phyloP scores from a whole-genome alignment of 352 stramenopile species.

The Phytopythium oedochilum region DNA sequence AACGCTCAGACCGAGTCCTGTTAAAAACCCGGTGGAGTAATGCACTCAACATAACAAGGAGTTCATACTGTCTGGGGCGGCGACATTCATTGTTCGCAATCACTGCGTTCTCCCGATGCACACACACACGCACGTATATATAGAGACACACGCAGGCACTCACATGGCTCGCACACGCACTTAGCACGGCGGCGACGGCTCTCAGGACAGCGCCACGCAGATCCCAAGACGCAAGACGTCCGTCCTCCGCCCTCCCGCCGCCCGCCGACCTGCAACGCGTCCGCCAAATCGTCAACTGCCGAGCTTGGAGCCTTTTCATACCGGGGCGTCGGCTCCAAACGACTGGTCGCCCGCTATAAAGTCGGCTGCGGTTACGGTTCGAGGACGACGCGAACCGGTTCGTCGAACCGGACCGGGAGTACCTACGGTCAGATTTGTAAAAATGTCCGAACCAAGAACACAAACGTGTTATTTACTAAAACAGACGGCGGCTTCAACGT shows the following conservation, averaged over 20 bases:
- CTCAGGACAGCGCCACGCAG: background rate
- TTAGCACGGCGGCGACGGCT: background rate
- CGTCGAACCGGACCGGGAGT: background rate
- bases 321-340: too few relatives aligned
- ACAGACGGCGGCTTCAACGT: background rate
- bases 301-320: too few relatives aligned
- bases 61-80: slow-evolving; percentile 85
- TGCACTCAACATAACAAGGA: slow-evolving; percentile 78
- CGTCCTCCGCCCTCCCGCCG: background rate
- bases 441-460: too few relatives aligned
- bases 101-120: slow-evolving; percentile 62
- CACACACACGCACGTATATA: background rate
- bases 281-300: background rate
- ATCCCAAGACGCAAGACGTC: background rate
- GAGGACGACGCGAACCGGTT: background rate
- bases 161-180: background rate
- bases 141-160: slow-evolving; percentile 1
- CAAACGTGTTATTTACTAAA: slow-evolving; percentile 1
- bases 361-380: background rate
- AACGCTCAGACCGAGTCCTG: slow-evolving; percentile 86
- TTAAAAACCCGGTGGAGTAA: slow-evolving; percentile 76
- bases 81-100: slow-evolving; percentile 87
- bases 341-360: background rate
- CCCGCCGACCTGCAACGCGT: background rate
- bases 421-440: too few relatives aligned